Evolutionary conservation across 805 yeast species (phyloP).

Genomic region (Kodamaea nitidulidarum): DNA sequence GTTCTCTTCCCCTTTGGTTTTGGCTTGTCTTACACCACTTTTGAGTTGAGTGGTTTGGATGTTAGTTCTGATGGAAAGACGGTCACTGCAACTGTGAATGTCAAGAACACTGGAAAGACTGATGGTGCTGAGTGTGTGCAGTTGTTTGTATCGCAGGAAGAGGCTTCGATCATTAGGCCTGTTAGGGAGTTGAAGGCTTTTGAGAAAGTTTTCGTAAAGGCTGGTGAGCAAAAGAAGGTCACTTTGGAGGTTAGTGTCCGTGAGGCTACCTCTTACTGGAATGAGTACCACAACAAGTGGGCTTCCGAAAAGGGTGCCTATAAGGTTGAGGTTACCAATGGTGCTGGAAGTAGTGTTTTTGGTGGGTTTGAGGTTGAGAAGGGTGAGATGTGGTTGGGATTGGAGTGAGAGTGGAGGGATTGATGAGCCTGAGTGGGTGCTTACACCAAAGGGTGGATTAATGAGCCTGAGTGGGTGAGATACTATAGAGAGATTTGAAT

Average conservation of each 20-base stretch:
- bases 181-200: conserved; percentile 59
- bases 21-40: conserved; percentile 59
- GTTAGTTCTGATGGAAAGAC: conserved; percentile 24
- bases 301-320: conserved; percentile 48
- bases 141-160: conserved; percentile 41
- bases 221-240: conserved; percentile 42
- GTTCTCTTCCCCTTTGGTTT: conserved; percentile 59
- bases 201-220: conserved; percentile 42
- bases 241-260: conserved; percentile 36
- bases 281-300: conserved; percentile 49
- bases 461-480: too few species aligned
- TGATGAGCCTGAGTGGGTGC: too few species aligned
- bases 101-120: conserved; percentile 45
- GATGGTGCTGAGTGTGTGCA: conserved; percentile 57
- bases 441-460: too few species aligned
- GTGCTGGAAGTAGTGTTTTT: conserved; percentile 30
- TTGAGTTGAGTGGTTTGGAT: conserved; percentile 37
- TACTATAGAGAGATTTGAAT: too few species aligned
- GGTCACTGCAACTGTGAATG: conserved; percentile 32
- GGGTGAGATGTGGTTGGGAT: conserved; percentile 8
- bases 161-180: conserved; percentile 46
- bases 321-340: conserved; percentile 21
- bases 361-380: conserved; percentile 7
- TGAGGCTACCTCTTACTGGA: conserved; percentile 54
- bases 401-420: too few species aligned